These are phyloP conservation scores for Baorangia bicolor DNA, from an alignment of 768 basidiomycete genomes.

Conservation along the genomic window DNA sequence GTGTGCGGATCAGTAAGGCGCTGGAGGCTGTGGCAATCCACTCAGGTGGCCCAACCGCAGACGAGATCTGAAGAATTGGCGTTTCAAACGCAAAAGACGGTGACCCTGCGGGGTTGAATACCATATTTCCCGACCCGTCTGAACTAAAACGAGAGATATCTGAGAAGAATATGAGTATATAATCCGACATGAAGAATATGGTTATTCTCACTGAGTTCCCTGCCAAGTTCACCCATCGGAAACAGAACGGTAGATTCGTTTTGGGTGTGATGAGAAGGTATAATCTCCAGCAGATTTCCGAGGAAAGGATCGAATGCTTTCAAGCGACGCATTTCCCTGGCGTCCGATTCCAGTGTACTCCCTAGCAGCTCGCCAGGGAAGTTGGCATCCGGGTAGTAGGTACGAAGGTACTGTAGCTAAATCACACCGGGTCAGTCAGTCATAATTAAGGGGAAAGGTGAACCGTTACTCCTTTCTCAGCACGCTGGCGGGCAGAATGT, in stretches of 20 bases:
- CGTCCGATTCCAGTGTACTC: conserved; percentile 51
- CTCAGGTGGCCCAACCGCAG: conserved; percentile 27
- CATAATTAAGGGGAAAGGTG: neutral
- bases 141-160: conserved; percentile 49
- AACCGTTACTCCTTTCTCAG: conserved; percentile 63
- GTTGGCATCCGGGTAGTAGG: conserved; percentile 70
- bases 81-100: conserved; percentile 55
- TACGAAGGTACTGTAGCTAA: conserved; percentile 72
- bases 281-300: conserved; percentile 52
- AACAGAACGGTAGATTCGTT: conserved; percentile 45
- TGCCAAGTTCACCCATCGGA: conserved; percentile 60
- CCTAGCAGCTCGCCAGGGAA: conserved; percentile 67
- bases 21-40: conserved; percentile 15
- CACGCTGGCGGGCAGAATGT: conserved; percentile 44
- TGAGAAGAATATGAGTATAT: conserved; percentile 25
- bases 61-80: conserved; percentile 63
- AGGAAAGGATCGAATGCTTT: conserved; percentile 53
- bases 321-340: conserved; percentile 33
- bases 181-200: neutral
- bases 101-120: conserved; percentile 36
- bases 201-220: conserved; percentile 56
- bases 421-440: neutral
- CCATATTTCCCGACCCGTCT: conserved; percentile 12
- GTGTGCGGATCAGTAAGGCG: conserved; percentile 44
- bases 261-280: conserved; percentile 30